Evolutionary conservation across 352 stramenopile species (phyloP).

Genomic region (Globisporangium cystogenes): DNA sequence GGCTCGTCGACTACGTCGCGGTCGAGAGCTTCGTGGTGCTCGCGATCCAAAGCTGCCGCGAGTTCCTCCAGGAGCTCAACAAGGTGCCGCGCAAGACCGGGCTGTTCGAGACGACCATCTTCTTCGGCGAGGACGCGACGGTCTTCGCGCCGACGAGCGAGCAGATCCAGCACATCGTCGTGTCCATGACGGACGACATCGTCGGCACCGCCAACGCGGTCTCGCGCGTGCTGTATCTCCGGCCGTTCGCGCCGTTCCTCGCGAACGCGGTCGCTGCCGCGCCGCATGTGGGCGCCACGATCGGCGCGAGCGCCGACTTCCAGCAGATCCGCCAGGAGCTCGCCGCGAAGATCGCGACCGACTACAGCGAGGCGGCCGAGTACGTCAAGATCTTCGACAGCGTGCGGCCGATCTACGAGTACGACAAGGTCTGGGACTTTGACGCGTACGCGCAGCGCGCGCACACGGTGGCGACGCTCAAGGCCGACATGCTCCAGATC

Average conservation of each 20-base stretch:
- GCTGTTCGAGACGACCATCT: conserved; percentile 93
- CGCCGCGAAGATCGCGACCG: conserved; percentile 76
- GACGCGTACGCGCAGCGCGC: conserved; percentile 78
- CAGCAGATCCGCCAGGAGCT: conserved; percentile 68
- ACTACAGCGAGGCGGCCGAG: conserved; percentile 85
- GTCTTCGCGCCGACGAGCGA: conserved; percentile 85
- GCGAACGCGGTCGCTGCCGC: conserved; percentile 60
- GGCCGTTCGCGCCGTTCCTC: conserved; percentile 79
- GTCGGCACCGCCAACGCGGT: conserved; percentile 87
- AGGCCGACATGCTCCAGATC: conserved; percentile 89
- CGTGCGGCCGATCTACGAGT: conserved; percentile 90
- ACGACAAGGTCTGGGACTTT: conserved; percentile 89
- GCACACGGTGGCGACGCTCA: conserved; percentile 84
- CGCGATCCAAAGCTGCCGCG: conserved; percentile 73
- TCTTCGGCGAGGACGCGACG: conserved; percentile 78
- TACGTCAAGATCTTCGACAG: conserved; percentile 92
- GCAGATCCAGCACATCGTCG: conserved; percentile 87
- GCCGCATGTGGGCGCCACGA: conserved; percentile 71
- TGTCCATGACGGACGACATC: conserved; percentile 87
- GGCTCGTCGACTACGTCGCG: conserved; percentile 90
- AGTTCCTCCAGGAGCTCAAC: conserved; percentile 87
- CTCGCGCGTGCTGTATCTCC: conserved; percentile 85
- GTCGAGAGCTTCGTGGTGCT: conserved; percentile 89
- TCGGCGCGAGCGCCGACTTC: conserved; percentile 70
- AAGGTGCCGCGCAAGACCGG: conserved; percentile 85